These are phyloP conservation scores for Leishmania tropica DNA, from an alignment of 208 protist species.

Conservation along the genomic window DNA sequence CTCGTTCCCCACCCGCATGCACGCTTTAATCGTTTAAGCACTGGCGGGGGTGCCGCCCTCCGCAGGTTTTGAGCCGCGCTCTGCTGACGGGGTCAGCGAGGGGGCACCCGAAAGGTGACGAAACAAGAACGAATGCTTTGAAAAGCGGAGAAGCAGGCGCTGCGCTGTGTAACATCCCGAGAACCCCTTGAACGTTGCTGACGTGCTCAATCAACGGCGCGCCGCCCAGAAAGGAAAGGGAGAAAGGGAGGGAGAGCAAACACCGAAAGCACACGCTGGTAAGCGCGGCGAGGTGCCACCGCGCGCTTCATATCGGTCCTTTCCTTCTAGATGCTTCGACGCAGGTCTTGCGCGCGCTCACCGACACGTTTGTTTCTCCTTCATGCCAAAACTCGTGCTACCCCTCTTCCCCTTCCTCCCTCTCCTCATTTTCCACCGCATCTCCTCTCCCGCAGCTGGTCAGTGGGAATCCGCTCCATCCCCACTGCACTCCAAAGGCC, in stretches of 20 bases:
- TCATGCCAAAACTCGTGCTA: background rate
- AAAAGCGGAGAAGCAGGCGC: background rate
- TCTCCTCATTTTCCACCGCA: background rate
- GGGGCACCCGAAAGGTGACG: no score
- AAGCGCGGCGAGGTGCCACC: background rate
- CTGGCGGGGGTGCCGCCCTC: background rate
- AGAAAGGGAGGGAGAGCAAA: background rate
- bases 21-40: background rate
- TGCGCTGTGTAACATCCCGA: background rate
- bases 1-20: background rate
- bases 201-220: background rate
- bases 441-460: no score
- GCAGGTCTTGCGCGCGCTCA: background rate
- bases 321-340: background rate
- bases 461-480: no score
- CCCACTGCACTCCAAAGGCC: no score
- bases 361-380: background rate
- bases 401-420: background rate
- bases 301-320: background rate
- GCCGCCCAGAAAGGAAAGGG: background rate
- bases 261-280: no score
- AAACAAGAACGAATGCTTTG: background rate
- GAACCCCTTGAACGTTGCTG: background rate
- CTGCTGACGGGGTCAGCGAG: background rate
- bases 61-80: background rate